Conservation (phyloP, 1,284 basidiomycete species). For the Coriolopsis trogii region DNA sequence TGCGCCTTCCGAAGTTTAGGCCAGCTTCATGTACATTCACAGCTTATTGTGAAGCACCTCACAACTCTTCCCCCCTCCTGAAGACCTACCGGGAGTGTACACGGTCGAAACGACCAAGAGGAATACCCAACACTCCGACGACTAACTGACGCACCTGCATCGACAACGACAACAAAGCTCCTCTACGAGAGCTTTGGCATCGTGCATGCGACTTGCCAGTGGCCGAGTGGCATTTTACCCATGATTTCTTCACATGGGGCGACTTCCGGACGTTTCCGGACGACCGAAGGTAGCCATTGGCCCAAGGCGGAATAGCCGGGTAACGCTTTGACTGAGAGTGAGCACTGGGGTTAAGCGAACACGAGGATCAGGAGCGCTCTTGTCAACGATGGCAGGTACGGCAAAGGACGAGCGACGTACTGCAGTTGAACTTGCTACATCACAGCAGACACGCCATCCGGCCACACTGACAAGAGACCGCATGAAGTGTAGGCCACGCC, state of each 20-base stretch:
- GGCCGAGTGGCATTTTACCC: conserved; percentile 1
- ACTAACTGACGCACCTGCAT: too few species aligned
- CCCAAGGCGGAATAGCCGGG: too few species aligned
- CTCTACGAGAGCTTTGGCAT: background rate
- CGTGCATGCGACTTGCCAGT: background rate
- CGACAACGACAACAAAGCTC: background rate
- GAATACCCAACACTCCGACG: too few species aligned
- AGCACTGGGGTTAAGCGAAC: background rate
- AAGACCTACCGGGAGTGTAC: too few species aligned
- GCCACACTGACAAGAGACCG: background rate
- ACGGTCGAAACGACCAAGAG: too few species aligned
- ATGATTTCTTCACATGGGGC: background rate
- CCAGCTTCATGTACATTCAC: background rate
- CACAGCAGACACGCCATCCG: background rate
- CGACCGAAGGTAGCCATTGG: too few species aligned
- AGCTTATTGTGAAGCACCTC: background rate
- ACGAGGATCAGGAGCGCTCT: background rate
- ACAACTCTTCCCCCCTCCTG: background rate
- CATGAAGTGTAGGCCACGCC: background rate
- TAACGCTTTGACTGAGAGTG: background rate
- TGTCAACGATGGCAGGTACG: conserved; percentile 1
- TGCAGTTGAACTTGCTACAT: too few species aligned
- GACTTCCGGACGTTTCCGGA: background rate
- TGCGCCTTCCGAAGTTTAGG: background rate
- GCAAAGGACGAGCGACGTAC: too few species aligned